Conservation (phyloP, 148 eudicot species). For the Simmondsia chinensis region DNA sequence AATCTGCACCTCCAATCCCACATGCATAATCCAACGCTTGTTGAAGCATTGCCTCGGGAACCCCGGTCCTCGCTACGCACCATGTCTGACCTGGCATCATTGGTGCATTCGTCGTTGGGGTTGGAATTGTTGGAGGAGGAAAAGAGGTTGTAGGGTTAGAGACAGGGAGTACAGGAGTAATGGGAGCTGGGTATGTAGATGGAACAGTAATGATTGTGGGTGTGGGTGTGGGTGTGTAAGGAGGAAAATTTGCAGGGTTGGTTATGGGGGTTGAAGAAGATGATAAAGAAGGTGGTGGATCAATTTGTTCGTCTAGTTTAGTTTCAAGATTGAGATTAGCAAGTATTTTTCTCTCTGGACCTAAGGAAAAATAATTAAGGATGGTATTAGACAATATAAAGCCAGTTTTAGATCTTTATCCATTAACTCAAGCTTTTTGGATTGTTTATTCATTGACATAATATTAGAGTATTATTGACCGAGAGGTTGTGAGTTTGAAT, state of each 20-base stretch:
- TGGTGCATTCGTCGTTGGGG: constrained; percentile 19
- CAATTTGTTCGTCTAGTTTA: constrained; percentile 27
- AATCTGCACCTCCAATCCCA: constrained; percentile 81
- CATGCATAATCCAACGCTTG: constrained; percentile 83
- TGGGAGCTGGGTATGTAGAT: constrained; percentile 26
- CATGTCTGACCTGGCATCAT: constrained; percentile 51
- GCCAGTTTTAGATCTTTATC: too few species aligned
- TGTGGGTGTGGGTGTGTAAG: constrained; percentile 32
- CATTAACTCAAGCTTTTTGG: too few species aligned
- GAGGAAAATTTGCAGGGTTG: constrained; percentile 36
- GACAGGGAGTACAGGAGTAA: constrained; percentile 21
- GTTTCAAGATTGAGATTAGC: constrained; percentile 9
- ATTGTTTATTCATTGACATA: too few species aligned
- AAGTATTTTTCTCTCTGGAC: too few species aligned
- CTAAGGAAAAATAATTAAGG: too few species aligned
- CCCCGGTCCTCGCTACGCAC: constrained; percentile 76
- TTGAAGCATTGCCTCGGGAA: constrained; percentile 39
- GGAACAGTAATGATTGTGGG: constrained; percentile 50
- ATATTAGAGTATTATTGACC: too few species aligned
- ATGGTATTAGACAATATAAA: too few species aligned
- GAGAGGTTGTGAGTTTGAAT: too few species aligned
- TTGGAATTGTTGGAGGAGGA: constrained; percentile 23
- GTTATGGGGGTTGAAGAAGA: constrained; percentile 29
- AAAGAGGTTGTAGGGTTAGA: constrained; percentile 17
- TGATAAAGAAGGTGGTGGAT: constrained; percentile 21